Evolutionary conservation across 371 early-diverging fungal genomes (phyloP), one percentile per base, ranked within the genome.

Genomic region (Rhizomucor pusillus): DNA sequence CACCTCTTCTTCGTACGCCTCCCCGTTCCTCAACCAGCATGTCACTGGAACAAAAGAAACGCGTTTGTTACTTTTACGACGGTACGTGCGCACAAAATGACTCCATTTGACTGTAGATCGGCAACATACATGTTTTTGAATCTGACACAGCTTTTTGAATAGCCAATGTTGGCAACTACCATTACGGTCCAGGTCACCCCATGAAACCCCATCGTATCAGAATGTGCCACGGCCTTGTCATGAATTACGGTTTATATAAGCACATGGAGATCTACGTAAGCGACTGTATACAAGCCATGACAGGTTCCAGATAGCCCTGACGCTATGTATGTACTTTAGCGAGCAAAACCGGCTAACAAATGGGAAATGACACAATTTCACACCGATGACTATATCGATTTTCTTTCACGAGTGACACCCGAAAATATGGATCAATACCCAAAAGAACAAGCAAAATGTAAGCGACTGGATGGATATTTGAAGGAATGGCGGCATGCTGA

Each of bases 311-410:
- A 5, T 57, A 65, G 72, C 60, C n/a, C n/a, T n/a, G n/a, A n/a
- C n/a, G n/a, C n/a, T n/a, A n/a, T n/a, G n/a, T n/a, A n/a, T n/a
- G n/a, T n/a, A n/a, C n/a, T n/a, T n/a, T n/a, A n/a, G n/a, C n/a
- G 69, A 79, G 82, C 79, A 66, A 59, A 90, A 87, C 56, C 77
- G 51, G 95, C 97, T 16, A 90, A 90, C 48, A 75, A 81, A 36
- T 76, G 82, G 63, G 93, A 99, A 81, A 91, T 99, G 88, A 97
- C 97, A 7, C 91, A 92, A 56, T 99, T 99, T 67, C 99, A 99
- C 71, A 88, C 99, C 13, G 94, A 97, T 67, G 99, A 99, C 62
- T 99, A 99, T 67, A 93, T 99, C 57, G 93, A 98, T 62, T 99
- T 99, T 70, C 77, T 99, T 52, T 78, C 89, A 33, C 86, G 90